These are phyloP conservation scores for Termitomyces sp. DNA, from an alignment of 768 basidiomycete genomes.

Conservation along the genomic window DNA sequence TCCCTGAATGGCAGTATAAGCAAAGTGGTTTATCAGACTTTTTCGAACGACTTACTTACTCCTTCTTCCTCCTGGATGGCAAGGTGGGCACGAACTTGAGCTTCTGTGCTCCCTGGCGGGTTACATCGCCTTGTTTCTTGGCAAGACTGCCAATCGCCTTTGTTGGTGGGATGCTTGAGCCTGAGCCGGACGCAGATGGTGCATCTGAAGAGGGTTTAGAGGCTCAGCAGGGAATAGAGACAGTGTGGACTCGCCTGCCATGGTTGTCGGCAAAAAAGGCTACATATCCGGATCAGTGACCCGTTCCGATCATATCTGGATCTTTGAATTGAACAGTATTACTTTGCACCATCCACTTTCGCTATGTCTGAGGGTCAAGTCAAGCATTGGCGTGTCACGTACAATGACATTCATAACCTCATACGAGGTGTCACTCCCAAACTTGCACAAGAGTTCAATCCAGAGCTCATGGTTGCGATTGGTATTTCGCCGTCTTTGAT, in stretches of 20 bases:
- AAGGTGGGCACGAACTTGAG: slow-evolving; percentile 79
- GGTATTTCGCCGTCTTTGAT: slow-evolving; percentile 32
- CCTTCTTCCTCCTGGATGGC: slow-evolving; percentile 72
- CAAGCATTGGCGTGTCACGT: slow-evolving; percentile 69
- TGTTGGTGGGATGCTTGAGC: slow-evolving; percentile 25
- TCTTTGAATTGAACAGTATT: background rate
- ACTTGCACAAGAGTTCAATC: slow-evolving; percentile 77
- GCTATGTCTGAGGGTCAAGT: slow-evolving; percentile 28
- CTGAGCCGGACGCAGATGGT: slow-evolving; percentile 26
- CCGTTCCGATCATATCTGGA: background rate
- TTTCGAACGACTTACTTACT: slow-evolving; percentile 42
- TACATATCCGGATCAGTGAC: slow-evolving; percentile 3
- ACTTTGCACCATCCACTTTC: background rate
- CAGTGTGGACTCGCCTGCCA: slow-evolving; percentile 20
- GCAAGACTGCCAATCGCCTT: slow-evolving; percentile 77
- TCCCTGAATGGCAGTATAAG: slow-evolving; percentile 36
- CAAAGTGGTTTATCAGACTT: background rate
- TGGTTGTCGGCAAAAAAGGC: slow-evolving; percentile 9
- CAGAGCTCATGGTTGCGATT: slow-evolving; percentile 82
- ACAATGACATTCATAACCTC: slow-evolving; percentile 90
- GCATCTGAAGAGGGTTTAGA: slow-evolving; percentile 20
- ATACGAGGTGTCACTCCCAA: slow-evolving; percentile 61
- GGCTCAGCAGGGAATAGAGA: background rate
- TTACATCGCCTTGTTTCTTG: slow-evolving; percentile 66
- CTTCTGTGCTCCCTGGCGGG: slow-evolving; percentile 67